A percentile compares a stretch with the other conserved stretches of the same genome.
Conservation (phyloP, 176 grass and related monocot species). For the Zoysia pacifica region DNA sequence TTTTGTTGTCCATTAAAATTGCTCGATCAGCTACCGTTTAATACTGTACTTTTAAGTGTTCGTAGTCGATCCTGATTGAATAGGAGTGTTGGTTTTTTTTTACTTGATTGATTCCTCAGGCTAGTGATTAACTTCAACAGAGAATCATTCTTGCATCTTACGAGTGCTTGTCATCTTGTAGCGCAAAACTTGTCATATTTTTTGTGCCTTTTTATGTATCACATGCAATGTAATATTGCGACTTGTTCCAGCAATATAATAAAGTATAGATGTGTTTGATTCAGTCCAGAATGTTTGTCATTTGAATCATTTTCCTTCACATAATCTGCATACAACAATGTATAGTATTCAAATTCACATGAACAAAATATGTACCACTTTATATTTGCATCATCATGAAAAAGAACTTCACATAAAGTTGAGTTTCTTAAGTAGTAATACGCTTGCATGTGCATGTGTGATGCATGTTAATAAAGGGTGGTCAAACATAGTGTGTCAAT, state of each 20-base stretch:
- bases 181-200: slow-evolving; percentile 22
- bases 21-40: slow-evolving; percentile 18
- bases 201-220: neutral
- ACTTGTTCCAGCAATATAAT: slow-evolving; percentile 24
- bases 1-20: neutral
- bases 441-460: too few relatives aligned
- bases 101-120: slow-evolving; percentile 15
- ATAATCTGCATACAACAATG: too few relatives aligned
- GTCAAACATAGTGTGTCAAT: too few relatives aligned
- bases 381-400: too few relatives aligned
- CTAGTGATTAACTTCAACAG: slow-evolving; percentile 5
- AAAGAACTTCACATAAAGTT: too few relatives aligned
- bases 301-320: too few relatives aligned
- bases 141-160: slow-evolving; percentile 19
- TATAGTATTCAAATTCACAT: too few relatives aligned
- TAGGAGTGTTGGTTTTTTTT: neutral
- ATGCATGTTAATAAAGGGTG: too few relatives aligned
- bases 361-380: too few relatives aligned
- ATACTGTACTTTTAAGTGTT: neutral
- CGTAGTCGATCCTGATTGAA: neutral
- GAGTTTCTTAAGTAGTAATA: too few relatives aligned
- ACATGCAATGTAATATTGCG: neutral
- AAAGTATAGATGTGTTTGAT: slow-evolving; percentile 21
- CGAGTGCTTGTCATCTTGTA: slow-evolving; percentile 14
- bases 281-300: too few relatives aligned